Conservation (phyloP, 768 basidiomycete species). For the Trametes cubensis region DNA sequence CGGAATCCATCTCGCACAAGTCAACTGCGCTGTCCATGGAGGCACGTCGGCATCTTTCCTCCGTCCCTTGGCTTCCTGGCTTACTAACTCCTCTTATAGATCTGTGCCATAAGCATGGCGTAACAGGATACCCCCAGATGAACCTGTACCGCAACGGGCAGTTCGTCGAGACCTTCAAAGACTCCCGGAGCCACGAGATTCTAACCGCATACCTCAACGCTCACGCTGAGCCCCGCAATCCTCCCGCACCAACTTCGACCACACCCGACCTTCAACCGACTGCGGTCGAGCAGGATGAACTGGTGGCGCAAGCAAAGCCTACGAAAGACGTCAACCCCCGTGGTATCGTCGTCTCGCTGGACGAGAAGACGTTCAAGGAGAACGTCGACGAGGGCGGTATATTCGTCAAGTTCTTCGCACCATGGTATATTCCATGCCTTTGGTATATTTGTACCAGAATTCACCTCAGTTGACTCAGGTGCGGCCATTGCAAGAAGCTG, state of each 20-base stretch:
- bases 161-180: conserved; percentile 57
- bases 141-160: conserved; percentile 72
- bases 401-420: conserved; percentile 86
- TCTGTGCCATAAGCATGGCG: conserved; percentile 69
- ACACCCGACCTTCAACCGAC: conserved; percentile 36
- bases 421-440: conserved; percentile 56
- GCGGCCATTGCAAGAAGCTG: conserved; percentile 95
- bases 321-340: conserved; percentile 38
- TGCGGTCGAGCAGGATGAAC: conserved; percentile 28
- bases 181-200: conserved; percentile 53
- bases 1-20: conserved; percentile 72
- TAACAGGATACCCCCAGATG: conserved; percentile 77
- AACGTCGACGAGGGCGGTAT: conserved; percentile 49
- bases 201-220: conserved; percentile 59
- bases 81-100: conserved; percentile 49
- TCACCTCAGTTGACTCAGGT: conserved; percentile 45
- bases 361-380: conserved; percentile 52
- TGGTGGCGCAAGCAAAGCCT: conserved; percentile 34
- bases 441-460: neutral
- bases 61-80: neutral
- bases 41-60: conserved; percentile 49
- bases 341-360: conserved; percentile 44
- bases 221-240: conserved; percentile 39
- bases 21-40: conserved; percentile 77
- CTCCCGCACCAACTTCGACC: conserved; percentile 32